Evolutionary conservation across 331 rosid genomes (phyloP), one percentile per base, ranked within the genome.

Genomic region (Phaseolus coccineus): DNA sequence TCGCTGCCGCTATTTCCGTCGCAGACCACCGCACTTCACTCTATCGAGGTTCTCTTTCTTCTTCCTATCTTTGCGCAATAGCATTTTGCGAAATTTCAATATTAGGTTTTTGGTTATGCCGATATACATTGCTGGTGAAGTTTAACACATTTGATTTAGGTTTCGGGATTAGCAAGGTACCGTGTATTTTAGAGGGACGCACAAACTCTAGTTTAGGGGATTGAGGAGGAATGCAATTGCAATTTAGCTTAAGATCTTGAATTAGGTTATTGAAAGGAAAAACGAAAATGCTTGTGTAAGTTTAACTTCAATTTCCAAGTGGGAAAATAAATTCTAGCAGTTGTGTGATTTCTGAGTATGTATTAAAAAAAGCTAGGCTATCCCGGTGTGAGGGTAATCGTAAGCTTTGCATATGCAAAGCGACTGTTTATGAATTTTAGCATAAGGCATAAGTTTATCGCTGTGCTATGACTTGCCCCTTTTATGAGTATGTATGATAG

Each of bases 1-100:
- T 56, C 64, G 75, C 80, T 61, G 69, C 55, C 56, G 44, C 70
- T 9, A 55, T 76, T 8, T 14, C 78, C 66, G 52, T 57, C 81
- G 50, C 56, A 8, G n/a, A 19, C 33, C 44, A 5, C 80, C 39
- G 72, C 50, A 33, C 46, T 5, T 19, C 11, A 6, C 47, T 30
- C 10, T 63, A 46, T 22, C 13, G 78, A 82, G 85, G 78, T 82
- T 80, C 56, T 61, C 42, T 69, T 62, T 69, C 69, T 51, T 55
- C 56, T 15, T 31, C 50, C 22, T 48, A 56, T 50, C 33, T 47
- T 57, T 66, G 8, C 4, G 69, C 19, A 31, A 2, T 66, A 27
- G 31, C 74, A 66, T 39, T 77, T 67, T 53, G 16, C 59, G 64
- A 46, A 61, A 51, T 69, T 39, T 15, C 42, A 77, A 69, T 69